Evolutionary conservation across 2,329 filamentous ascomycete species (phyloP).

Genomic region (Bipolaris sorokiniana): DNA sequence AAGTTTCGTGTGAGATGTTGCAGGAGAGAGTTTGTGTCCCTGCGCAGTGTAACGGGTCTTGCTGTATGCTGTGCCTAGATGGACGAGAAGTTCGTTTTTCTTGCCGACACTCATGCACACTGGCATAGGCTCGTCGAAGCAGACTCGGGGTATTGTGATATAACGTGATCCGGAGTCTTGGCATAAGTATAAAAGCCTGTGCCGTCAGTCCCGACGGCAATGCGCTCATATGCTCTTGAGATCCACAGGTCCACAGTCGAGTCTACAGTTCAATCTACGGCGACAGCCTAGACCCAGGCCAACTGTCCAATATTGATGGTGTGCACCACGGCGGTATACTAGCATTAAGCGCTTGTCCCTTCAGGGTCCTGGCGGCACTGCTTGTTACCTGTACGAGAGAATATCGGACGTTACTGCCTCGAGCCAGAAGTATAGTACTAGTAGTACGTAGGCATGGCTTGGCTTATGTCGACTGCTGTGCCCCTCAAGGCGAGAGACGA

Average conservation of each 20-base stretch:
- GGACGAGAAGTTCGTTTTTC: not conserved
- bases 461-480: not conserved
- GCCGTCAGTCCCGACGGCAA: not conserved
- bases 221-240: not conserved
- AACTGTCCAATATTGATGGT: not conserved
- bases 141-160: not conserved
- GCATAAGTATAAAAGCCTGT: not conserved
- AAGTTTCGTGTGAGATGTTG: not conserved
- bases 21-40: not conserved
- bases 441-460: not conserved
- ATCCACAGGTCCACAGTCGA: not conserved
- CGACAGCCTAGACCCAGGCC: not conserved
- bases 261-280: not conserved
- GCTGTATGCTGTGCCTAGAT: not conserved
- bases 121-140: not conserved
- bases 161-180: not conserved
- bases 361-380: not conserved
- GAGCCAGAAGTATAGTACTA: not conserved
- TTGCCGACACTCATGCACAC: not conserved
- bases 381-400: not conserved
- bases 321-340: not conserved
- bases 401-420: not conserved
- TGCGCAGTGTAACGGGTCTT: not conserved
- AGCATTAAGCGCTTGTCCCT: not conserved
- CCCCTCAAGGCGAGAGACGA: not conserved